Conservation (phyloP, 225 moss, liverwort and hornwort species). For the Bryoerythrophyllum caledonicum region DNA sequence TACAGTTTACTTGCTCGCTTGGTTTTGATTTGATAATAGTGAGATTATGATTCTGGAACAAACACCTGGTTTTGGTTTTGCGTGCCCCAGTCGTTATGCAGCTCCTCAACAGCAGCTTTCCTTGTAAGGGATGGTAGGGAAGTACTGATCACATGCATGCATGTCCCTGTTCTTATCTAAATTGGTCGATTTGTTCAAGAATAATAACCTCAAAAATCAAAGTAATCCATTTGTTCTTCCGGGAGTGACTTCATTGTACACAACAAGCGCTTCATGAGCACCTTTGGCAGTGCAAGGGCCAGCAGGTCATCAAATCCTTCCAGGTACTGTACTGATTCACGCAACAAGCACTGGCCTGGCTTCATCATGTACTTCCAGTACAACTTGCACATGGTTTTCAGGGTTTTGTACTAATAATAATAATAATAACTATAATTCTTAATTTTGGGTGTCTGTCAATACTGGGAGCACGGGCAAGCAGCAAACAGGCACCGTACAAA, state of each 20-base stretch:
- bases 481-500: too few species aligned
- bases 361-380: not conserved
- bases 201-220: not conserved
- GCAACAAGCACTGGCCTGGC: not conserved
- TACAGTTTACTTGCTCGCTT: too few species aligned
- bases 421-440: too few species aligned
- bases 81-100: not conserved
- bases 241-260: not conserved
- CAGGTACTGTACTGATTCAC: slow-evolving; percentile 10
- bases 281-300: not conserved
- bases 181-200: not conserved
- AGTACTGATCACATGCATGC: not conserved
- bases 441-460: too few species aligned
- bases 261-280: not conserved
- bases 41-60: too few species aligned
- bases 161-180: too few species aligned
- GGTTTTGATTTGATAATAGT: too few species aligned
- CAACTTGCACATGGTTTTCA: not conserved
- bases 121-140: not conserved
- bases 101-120: not conserved
- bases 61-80: not conserved
- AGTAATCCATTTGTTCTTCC: not conserved
- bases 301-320: not conserved
- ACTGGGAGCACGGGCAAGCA: too few species aligned
- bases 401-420: too few species aligned